Conservation (phyloP, 768 basidiomycete species). For the Lactarius akahatsu region DNA sequence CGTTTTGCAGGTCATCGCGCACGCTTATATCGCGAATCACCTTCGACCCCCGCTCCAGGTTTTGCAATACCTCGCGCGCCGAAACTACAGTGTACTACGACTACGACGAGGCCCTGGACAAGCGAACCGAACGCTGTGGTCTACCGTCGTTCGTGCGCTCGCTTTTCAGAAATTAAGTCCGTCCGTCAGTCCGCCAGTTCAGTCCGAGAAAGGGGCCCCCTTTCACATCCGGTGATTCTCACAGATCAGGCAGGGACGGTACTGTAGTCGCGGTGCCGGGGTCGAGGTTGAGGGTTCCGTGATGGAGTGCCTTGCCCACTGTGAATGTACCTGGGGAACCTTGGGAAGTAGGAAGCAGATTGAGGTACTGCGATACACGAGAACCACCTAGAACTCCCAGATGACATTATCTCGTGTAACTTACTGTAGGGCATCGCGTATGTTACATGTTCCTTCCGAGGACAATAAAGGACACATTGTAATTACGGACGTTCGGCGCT, state of each 20-base stretch:
- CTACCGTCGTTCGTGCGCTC: neutral
- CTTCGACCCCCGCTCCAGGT: conserved; percentile 9
- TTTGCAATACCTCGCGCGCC: neutral
- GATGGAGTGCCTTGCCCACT: neutral
- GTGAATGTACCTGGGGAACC: neutral
- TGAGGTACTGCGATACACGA: neutral
- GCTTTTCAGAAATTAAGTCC: neutral
- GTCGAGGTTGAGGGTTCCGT: neutral
- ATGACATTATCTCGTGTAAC: neutral
- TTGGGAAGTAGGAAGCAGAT: neutral
- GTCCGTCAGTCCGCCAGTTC: neutral
- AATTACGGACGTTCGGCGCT: neutral
- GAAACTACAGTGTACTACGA: neutral
- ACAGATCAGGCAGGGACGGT: neutral
- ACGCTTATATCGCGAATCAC: conserved; percentile 1
- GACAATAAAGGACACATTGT: neutral
- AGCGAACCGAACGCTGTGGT: neutral
- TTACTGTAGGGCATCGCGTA: neutral
- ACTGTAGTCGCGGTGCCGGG: neutral
- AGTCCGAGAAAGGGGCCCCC: neutral
- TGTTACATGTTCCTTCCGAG: neutral
- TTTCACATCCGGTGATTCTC: neutral
- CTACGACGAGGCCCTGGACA: neutral
- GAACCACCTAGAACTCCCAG: neutral
- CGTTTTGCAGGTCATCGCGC: neutral